These are phyloP conservation scores for Lobosporangium transversale DNA, from an alignment of 192 early-diverging fungal species.

Conservation along the genomic window DNA sequence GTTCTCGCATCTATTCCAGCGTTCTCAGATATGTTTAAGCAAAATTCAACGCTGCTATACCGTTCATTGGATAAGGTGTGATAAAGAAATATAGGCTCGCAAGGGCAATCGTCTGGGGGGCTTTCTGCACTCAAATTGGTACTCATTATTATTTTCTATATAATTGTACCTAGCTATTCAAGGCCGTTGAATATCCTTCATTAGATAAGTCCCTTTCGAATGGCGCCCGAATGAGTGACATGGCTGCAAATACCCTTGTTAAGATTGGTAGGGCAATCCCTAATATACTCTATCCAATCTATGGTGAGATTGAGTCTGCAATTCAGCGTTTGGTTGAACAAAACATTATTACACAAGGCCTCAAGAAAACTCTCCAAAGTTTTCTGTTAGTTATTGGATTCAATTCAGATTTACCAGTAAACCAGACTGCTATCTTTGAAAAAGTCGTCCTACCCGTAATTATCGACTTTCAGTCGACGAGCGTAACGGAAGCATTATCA, in stretches of 20 bases:
- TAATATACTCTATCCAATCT: slow-evolving; percentile 39
- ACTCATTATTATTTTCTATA: no score
- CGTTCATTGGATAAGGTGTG: slow-evolving; percentile 43
- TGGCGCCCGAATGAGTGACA: slow-evolving; percentile 17
- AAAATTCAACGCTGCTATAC: slow-evolving; percentile 32
- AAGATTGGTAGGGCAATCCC: slow-evolving; percentile 46
- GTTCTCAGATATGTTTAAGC: slow-evolving; percentile 45
- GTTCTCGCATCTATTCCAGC: slow-evolving; percentile 14
- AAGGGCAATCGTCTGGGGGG: no score
- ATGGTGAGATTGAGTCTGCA: slow-evolving; percentile 26
- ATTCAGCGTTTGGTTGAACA: slow-evolving; percentile 21
- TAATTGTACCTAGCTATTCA: slow-evolving; percentile 43
- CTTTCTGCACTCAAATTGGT: no score
- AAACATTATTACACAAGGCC: slow-evolving; percentile 4
- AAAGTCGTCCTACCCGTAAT: slow-evolving; percentile 26
- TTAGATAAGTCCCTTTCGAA: not conserved
- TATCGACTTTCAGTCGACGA: slow-evolving; percentile 5
- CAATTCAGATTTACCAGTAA: slow-evolving; percentile 16
- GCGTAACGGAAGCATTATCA: slow-evolving; percentile 8
- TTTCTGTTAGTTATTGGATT: slow-evolving; percentile 41
- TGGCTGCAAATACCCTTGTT: slow-evolving; percentile 32
- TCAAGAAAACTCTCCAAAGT: slow-evolving; percentile 16
- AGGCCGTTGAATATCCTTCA: slow-evolving; percentile 28
- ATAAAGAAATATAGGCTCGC: no score
- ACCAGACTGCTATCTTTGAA: slow-evolving; percentile 19